Evolutionary conservation across 257 asterid species (phyloP), one percentile per base, ranked within the genome.

Genomic region (Oldenlandia corymbosa): DNA sequence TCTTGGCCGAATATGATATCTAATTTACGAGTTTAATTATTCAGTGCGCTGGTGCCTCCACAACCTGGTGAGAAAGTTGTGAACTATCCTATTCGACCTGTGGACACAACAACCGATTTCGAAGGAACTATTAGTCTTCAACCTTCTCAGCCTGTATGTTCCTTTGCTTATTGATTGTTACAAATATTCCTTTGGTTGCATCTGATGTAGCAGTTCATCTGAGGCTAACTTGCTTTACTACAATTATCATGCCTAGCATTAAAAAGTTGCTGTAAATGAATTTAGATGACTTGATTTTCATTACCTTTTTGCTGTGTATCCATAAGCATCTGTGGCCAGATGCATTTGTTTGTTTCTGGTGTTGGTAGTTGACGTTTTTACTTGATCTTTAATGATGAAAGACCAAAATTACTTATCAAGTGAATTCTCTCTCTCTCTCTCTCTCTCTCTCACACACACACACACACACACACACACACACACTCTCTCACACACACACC

Each of bases 71-170:
- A 89, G 79, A 92, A 92, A 87, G 81, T 85, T 55, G 93, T 92
- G 58, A 87, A 81, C 68, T 92, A 92, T 83, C 97, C 96, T 37
- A 81, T 66, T 71, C 91, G 99, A 64, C 99, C 99, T 28, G 97
- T 92, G 79, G 97, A 89, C 77, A 81, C 95, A 62, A 68, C 79
- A 57, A 89, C 90, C 21, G 99, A 92, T 79, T 87, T 92, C 70
- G 99, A 87, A 80, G 99, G 97, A 75, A 87, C 99, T 62, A 87
- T 84, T 50, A 92, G 95, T 71, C 93, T 92, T 66, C 99, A 92
- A 81, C 88, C 95, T 69, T 75, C 96, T 75, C 97, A 87, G 74
- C 87, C 81, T 80, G 97, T 85, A 84, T 66, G 87, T 21, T 64
- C 60, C 55, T 62, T 56, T 62, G 28, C 45, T 62, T 66, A 34